Percentiles rank a stretch among this genome's conserved stretches.
These are phyloP conservation scores for Colletotrichum eremochloae DNA, from an alignment of 2,329 filamentous ascomycete genomes.

Conservation along the genomic window DNA sequence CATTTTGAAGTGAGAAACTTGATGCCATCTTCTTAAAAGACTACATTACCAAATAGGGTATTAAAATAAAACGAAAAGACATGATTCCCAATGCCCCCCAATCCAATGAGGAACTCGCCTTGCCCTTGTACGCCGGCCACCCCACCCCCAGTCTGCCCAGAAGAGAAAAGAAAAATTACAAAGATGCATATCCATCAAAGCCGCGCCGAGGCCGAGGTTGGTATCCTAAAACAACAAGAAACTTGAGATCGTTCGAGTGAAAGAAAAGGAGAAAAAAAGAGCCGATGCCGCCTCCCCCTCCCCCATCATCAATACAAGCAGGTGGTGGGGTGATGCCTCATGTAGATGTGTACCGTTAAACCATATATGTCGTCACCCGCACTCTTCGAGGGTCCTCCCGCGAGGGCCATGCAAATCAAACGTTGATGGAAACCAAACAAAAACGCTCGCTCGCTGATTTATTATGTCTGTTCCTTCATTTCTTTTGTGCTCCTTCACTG, in stretches of 20 bases:
- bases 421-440: slow-evolving; percentile 18
- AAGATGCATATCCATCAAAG: slow-evolving; percentile 32
- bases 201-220: slow-evolving; percentile 32
- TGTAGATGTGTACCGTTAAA: slow-evolving; percentile 37
- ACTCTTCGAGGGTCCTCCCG: background rate
- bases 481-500: background rate
- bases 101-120: background rate
- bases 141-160: slow-evolving; percentile 2
- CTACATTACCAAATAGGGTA: slow-evolving; percentile 40
- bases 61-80: slow-evolving; percentile 7
- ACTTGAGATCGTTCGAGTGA: background rate
- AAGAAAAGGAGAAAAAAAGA: background rate
- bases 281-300: background rate
- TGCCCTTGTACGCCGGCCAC: slow-evolving; percentile 29
- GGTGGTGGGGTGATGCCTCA: background rate
- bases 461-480: background rate
- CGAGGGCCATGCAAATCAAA: slow-evolving; percentile 16
- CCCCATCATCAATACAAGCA: background rate
- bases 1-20: slow-evolving; percentile 1
- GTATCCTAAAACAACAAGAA: slow-evolving; percentile 35
- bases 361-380: slow-evolving; percentile 13
- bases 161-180: slow-evolving; percentile 27
- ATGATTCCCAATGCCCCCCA: slow-evolving; percentile 5
- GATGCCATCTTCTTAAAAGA: slow-evolving; percentile 23
- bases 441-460: slow-evolving; percentile 38